phyloP scores from a whole-genome alignment of 768 basidiomycete genomes.

The Amanita inopinata region DNA sequence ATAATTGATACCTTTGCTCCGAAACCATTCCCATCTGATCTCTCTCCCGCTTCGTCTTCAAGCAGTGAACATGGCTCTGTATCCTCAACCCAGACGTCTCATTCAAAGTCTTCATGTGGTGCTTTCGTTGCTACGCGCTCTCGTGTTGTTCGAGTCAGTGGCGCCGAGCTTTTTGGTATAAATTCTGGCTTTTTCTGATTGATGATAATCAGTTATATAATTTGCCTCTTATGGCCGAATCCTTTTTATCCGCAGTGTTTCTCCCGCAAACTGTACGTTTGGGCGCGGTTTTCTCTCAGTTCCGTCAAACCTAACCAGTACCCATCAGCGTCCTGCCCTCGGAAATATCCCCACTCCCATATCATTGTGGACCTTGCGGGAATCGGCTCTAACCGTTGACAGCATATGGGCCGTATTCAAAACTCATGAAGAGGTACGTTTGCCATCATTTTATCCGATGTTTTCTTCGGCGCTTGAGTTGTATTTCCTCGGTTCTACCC shows the following conservation, averaged over 20 bases:
- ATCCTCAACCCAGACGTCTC: conserved; percentile 13
- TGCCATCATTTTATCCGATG: conserved; percentile 1
- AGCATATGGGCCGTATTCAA: conserved; percentile 48
- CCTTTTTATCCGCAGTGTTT: conserved; percentile 29
- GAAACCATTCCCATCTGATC: conserved; percentile 14
- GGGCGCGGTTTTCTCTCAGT: conserved; percentile 10
- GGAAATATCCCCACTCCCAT: conserved; percentile 25
- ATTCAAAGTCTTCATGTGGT: conserved; percentile 17
- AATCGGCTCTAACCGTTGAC: conserved; percentile 20
- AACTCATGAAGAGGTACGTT: conserved; percentile 52
- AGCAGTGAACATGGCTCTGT: conserved; percentile 20
- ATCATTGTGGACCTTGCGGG: conserved; percentile 40
- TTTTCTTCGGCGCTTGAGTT: background rate
- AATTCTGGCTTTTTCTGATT: conserved; percentile 8
- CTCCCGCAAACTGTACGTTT: conserved; percentile 24
- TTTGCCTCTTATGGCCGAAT: conserved; percentile 26
- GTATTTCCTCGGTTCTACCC: too few species aligned
- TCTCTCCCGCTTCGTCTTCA: conserved; percentile 26
- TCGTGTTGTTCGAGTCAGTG: conserved; percentile 44
- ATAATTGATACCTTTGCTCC: conserved; percentile 22
- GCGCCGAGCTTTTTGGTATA: conserved; percentile 6
- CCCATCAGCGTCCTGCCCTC: conserved; percentile 12
- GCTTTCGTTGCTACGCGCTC: conserved; percentile 42
- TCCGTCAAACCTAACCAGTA: background rate
- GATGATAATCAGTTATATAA: conserved; percentile 25